Evolutionary conservation across 148 eudicot genomes (phyloP).

Genomic region (Rheum nobile): DNA sequence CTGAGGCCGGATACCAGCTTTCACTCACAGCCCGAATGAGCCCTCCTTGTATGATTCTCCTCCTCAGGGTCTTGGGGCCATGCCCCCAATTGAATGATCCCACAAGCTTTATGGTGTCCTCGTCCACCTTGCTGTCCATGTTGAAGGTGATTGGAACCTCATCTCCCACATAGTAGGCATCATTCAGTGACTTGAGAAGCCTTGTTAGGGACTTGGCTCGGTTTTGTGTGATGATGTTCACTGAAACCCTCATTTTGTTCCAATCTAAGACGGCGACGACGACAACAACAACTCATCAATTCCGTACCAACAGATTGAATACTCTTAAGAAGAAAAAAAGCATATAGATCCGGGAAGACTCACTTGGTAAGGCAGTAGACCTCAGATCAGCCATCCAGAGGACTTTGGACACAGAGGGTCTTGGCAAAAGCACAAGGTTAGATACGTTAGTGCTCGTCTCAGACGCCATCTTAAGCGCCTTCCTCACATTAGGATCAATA

Average conservation of each 20-base stretch:
- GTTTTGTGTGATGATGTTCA: slow-evolving; percentile 82
- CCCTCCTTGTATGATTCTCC: slow-evolving; percentile 96
- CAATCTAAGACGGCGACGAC: slow-evolving; percentile 42
- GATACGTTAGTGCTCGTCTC: slow-evolving; percentile 38
- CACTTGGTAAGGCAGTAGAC: slow-evolving; percentile 82
- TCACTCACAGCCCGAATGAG: slow-evolving; percentile 92
- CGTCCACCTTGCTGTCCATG: slow-evolving; percentile 85
- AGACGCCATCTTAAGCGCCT: slow-evolving; percentile 72
- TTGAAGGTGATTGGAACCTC: slow-evolving; percentile 74
- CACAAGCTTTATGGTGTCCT: slow-evolving; percentile 47
- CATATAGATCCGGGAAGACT: slow-evolving; percentile 5
- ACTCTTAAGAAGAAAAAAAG: background rate
- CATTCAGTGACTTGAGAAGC: slow-evolving; percentile 63
- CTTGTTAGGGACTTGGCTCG: slow-evolving; percentile 53
- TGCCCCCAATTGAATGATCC: slow-evolving; percentile 72
- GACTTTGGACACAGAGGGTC: slow-evolving; percentile 52
- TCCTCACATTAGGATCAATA: slow-evolving; percentile 59
- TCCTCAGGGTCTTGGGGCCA: slow-evolving; percentile 52
- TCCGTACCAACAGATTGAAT: background rate
- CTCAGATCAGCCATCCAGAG: slow-evolving; percentile 98
- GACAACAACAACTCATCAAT: background rate
- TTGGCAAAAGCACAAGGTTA: slow-evolving; percentile 58
- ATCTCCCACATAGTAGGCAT: slow-evolving; percentile 74
- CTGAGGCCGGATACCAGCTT: slow-evolving; percentile 92
- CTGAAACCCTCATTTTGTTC: slow-evolving; percentile 68